These are phyloP conservation scores for Curvularia sp. DNA, from an alignment of 2,329 filamentous ascomycete species.

Conservation along the genomic window DNA sequence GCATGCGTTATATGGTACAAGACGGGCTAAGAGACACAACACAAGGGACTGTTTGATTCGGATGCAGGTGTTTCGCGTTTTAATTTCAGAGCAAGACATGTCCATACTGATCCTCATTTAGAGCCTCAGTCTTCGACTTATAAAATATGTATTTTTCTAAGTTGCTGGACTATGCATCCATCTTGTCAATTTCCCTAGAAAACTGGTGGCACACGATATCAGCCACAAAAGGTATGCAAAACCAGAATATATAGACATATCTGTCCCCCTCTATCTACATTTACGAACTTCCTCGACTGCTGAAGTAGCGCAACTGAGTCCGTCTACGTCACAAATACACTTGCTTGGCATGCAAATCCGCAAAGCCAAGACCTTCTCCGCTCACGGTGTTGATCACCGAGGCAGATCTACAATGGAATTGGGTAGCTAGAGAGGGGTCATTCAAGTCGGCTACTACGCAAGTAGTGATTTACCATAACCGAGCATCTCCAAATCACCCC, in stretches of 20 bases:
- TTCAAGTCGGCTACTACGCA: neutral
- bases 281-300: neutral
- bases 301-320: neutral
- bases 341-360: neutral
- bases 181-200: neutral
- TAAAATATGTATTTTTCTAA: too few species aligned
- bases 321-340: neutral
- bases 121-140: too few species aligned
- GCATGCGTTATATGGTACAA: neutral
- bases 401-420: neutral
- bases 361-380: neutral
- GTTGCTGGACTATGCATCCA: too few species aligned
- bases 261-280: neutral
- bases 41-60: neutral
- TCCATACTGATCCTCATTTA: too few species aligned
- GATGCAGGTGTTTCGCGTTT: neutral
- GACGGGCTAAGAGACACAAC: neutral
- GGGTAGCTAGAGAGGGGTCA: neutral
- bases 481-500: neutral
- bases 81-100: neutral
- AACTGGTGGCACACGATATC: neutral
- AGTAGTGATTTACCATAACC: neutral
- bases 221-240: neutral
- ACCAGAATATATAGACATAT: neutral
- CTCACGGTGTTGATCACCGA: neutral